These are phyloP conservation scores for Neurospora sp. DNA, from an alignment of 495 filamentous ascomycete genomes.

Conservation along the genomic window DNA sequence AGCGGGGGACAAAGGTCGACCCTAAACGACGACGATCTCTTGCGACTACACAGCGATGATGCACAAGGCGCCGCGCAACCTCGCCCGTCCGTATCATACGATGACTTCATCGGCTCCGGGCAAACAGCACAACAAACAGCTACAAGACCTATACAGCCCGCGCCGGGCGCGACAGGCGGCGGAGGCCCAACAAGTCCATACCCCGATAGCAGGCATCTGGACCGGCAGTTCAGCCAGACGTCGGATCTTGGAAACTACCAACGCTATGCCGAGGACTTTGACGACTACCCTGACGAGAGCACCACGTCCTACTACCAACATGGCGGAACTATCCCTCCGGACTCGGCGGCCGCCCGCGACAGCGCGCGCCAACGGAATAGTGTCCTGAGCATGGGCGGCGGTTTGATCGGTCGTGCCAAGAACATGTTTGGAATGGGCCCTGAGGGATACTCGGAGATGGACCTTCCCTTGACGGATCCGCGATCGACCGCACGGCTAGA, in stretches of 20 bases:
- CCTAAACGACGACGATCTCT: conserved; percentile 66
- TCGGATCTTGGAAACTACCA: conserved; percentile 79
- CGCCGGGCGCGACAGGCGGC: conserved; percentile 20
- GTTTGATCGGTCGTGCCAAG: conserved; percentile 76
- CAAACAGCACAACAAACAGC: conserved; percentile 13
- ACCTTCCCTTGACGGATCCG: conserved; percentile 82
- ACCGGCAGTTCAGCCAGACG: conserved; percentile 66
- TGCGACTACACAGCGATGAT: conserved; percentile 58
- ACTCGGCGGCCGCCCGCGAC: conserved; percentile 38
- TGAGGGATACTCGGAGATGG: conserved; percentile 94
- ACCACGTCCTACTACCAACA: conserved; percentile 53
- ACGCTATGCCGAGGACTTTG: conserved; percentile 77
- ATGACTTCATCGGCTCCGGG: conserved; percentile 75
- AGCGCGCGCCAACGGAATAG: conserved; percentile 69
- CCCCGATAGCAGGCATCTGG: conserved; percentile 30
- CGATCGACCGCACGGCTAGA: conserved; percentile 28
- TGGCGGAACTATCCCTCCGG: conserved; percentile 41
- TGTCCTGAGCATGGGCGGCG: conserved; percentile 75
- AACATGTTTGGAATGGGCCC: conserved; percentile 78
- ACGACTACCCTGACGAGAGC: conserved; percentile 66
- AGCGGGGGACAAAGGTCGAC: conserved; percentile 60
- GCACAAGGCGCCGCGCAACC: conserved; percentile 47
- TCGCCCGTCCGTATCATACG: conserved; percentile 85
- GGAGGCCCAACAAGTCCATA: conserved; percentile 40
- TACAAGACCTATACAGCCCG: conserved; percentile 17